Percentiles rank a stretch among this genome's conserved stretches.
phyloP scores from a whole-genome alignment of 2,329 filamentous ascomycete species.

The Phialophora macrospora region DNA sequence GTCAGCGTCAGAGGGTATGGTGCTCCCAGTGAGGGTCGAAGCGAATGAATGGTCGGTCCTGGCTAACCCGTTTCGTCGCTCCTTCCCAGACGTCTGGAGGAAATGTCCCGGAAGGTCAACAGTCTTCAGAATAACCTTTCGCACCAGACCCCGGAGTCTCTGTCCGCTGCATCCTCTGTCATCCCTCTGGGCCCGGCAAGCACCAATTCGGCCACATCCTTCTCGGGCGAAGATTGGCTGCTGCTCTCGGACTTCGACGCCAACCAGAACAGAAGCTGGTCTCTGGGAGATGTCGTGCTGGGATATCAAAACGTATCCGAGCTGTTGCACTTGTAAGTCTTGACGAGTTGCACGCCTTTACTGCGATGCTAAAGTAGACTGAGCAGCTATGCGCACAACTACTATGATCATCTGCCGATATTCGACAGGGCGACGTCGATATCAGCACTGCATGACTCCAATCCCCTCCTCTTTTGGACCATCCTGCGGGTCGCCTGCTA shows the following conservation, averaged over 20 bases:
- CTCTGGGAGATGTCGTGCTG: slow-evolving; percentile 14
- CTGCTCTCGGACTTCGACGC: slow-evolving; percentile 8
- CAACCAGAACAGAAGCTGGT: slow-evolving; percentile 13
- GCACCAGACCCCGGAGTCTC: neutral
- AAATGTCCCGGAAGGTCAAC: slow-evolving; percentile 18
- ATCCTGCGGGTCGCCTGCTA: slow-evolving; percentile 11
- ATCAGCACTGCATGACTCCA: slow-evolving; percentile 14
- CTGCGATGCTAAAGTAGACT: neutral
- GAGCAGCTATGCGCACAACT: slow-evolving; percentile 21
- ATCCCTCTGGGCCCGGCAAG: neutral
- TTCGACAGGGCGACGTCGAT: slow-evolving; percentile 17
- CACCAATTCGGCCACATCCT: slow-evolving; percentile 4
- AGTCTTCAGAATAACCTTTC: slow-evolving; percentile 11
- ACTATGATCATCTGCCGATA: slow-evolving; percentile 19
- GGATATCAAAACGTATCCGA: slow-evolving; percentile 17
- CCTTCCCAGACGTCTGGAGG: slow-evolving; percentile 9
- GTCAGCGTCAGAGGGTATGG: slow-evolving; percentile 22
- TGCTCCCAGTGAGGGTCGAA: neutral
- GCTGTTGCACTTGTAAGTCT: slow-evolving; percentile 19
- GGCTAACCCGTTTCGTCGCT: neutral
- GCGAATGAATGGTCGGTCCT: neutral
- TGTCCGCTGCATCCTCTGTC: neutral
- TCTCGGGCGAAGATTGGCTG: slow-evolving; percentile 14
- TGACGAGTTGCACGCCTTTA: neutral
- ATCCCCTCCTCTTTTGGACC: slow-evolving; percentile 23